Evolutionary conservation across 768 basidiomycete genomes (phyloP).

Genomic region (Daedalea quercina): DNA sequence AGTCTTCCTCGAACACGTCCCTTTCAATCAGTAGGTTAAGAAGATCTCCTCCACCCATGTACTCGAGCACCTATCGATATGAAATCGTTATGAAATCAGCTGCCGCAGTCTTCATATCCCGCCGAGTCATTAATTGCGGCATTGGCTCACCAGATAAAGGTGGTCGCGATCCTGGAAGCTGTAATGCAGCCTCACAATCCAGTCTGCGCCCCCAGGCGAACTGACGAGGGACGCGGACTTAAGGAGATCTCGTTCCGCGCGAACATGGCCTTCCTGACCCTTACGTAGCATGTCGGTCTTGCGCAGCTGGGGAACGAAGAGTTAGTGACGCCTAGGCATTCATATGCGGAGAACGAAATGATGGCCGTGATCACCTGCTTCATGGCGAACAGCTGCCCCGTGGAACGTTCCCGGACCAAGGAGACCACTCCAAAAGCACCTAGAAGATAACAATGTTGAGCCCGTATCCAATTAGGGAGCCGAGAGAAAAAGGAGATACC

Average conservation of each 20-base stretch:
- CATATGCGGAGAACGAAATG: constrained; percentile 4
- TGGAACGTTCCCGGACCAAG: constrained; percentile 76
- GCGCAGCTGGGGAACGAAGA: constrained; percentile 44
- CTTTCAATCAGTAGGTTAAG: constrained; percentile 92
- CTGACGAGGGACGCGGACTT: constrained; percentile 81
- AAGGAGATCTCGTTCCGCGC: constrained; percentile 90
- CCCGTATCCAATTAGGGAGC: constrained; percentile 3
- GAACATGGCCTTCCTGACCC: constrained; percentile 95
- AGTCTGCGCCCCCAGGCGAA: constrained; percentile 72
- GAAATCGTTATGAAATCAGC: constrained; percentile 55
- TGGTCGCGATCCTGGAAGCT: constrained; percentile 94
- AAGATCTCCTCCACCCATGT: constrained; percentile 95
- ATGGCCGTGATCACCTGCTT: constrained; percentile 64
- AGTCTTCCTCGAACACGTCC: constrained; percentile 86
- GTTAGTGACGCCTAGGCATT: background rate
- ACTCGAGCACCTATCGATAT: constrained; percentile 74
- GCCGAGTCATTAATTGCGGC: background rate
- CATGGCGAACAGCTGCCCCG: constrained; percentile 87
- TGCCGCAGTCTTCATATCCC: constrained; percentile 17
- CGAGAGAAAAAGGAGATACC: constrained; percentile 41
- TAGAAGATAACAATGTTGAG: constrained; percentile 23
- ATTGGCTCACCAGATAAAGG: constrained; percentile 76
- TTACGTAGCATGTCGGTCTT: constrained; percentile 93
- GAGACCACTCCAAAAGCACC: constrained; percentile 97
- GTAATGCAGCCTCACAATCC: constrained; percentile 92